phyloP scores from a whole-genome alignment of 2,329 filamentous ascomycete species.

The Aspergillus sp. region DNA sequence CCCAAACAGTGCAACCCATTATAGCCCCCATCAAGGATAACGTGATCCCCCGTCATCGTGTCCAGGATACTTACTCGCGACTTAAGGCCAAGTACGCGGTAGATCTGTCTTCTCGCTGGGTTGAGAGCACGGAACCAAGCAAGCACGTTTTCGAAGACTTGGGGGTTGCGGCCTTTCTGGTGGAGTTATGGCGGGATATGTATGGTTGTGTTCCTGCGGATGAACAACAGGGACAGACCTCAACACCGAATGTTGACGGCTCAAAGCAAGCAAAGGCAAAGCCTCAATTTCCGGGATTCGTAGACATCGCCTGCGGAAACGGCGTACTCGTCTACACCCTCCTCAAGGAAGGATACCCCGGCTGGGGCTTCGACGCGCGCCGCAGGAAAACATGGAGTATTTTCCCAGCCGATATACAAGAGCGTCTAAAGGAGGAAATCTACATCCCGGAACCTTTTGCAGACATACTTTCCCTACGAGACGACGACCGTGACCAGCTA shows the following conservation, averaged over 20 bases:
- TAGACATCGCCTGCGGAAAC: constrained; percentile 95
- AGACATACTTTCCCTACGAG: constrained; percentile 20
- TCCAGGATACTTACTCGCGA: constrained; percentile 78
- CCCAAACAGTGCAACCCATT: constrained; percentile 66
- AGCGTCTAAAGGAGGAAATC: constrained; percentile 58
- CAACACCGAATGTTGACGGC: not conserved
- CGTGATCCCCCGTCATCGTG: constrained; percentile 70
- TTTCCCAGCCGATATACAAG: constrained; percentile 57
- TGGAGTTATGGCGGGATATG: constrained; percentile 87
- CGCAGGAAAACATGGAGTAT: constrained; percentile 77
- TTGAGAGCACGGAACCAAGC: constrained; percentile 77
- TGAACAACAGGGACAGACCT: constrained; percentile 12
- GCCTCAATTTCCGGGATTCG: constrained; percentile 74
- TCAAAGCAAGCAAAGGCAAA: not conserved
- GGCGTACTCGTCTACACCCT: constrained; percentile 85
- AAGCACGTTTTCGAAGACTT: constrained; percentile 98
- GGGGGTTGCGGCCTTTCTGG: constrained; percentile 84
- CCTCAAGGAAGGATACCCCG: constrained; percentile 73
- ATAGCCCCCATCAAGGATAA: constrained; percentile 70
- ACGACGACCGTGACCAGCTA: not conserved
- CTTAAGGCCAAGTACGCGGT: constrained; percentile 80
- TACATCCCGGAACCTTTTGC: constrained; percentile 58
- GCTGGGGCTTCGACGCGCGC: constrained; percentile 93
- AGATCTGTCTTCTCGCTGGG: constrained; percentile 71
- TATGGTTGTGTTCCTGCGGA: constrained; percentile 51